Percentiles rank a stretch among this genome's conserved stretches.
phyloP scores from a whole-genome alignment of 108 stramenopile species.

The Hondaea fermentalgiana region DNA sequence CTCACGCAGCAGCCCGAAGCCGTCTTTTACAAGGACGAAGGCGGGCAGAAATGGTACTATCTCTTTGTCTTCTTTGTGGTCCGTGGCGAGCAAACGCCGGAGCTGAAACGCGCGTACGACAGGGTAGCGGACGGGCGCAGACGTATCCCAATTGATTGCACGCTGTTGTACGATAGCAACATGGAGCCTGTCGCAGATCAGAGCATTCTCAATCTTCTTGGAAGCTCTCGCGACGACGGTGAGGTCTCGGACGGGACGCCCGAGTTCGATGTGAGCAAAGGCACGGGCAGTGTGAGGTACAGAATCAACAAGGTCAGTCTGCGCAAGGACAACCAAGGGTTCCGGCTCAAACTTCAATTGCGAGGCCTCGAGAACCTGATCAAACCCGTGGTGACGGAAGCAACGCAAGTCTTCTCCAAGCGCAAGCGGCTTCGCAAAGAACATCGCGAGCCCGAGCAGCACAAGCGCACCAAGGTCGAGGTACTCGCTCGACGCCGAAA shows the following conservation, averaged over 20 bases:
- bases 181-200: neutral
- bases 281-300: neutral
- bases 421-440: neutral
- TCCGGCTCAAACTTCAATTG: neutral
- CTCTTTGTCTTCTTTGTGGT: neutral
- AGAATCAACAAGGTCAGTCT: neutral
- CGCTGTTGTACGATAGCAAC: neutral
- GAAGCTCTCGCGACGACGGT: neutral
- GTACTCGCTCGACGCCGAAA: neutral
- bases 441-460: conserved; percentile 4
- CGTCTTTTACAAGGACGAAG: conserved; percentile 6
- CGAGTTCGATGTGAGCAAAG: neutral
- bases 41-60: neutral
- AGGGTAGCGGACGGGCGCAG: neutral
- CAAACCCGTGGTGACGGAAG: neutral
- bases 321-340: conserved; percentile 12
- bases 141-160: neutral
- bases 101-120: neutral
- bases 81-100: neutral
- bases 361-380: neutral
- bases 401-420: neutral
- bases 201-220: neutral
- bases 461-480: neutral
- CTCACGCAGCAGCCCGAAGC: conserved; percentile 9
- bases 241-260: neutral